Base-by-base conservation (phyloP, 2,329 filamentous ascomycete species). In the Gaeumannomyces sp. region DNA sequence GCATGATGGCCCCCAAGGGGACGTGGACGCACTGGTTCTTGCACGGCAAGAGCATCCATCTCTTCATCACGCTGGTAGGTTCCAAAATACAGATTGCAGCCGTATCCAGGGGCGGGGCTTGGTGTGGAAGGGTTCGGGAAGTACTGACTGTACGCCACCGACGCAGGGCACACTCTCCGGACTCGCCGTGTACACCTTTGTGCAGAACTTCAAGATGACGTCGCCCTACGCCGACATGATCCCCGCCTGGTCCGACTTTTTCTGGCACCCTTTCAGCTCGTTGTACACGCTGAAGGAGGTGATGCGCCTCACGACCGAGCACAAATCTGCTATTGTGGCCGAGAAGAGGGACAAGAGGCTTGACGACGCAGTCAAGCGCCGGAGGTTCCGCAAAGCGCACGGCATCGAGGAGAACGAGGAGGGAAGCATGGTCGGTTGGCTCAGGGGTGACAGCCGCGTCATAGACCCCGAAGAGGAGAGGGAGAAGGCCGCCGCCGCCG, bases 301-400 rank as follows among this genome's bases (percentile, higher is more conserved):
- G 65, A 85, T 94, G 72, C 82, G 85, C 67, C 83, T 96, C 79
- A 90, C 96, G 73, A 85, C 90, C 69, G 84, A 87, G 70, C 89
- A 93, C 75, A 85, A 85, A 69, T 89, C 87, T 35, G 80, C 84
- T 68, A 79, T 87, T 72, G 89, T 90, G 33, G 81, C 84, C 63
- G 91, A 93, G 76, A 87, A 87, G 78, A 85, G 93, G 64, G 85
- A 86, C 72, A 84, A 84, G 72, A 88, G 87, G 69, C 83, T 92
- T 65, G 92, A 97, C 70, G 95, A 99, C 78, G 89, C 95, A 33
- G 85, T 89, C 75, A 97, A 97, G 85, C 85, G 94, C 71, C 85
- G 85, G 67, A 88, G 91, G 76, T 99, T 92, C 78, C 87, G 93
- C 72, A 89, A 92, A 77, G 92, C 90, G 67, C 92, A 97, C 80